Evolutionary conservation across 768 basidiomycete genomes (phyloP).

Genomic region (Leccinum disarticulatum): DNA sequence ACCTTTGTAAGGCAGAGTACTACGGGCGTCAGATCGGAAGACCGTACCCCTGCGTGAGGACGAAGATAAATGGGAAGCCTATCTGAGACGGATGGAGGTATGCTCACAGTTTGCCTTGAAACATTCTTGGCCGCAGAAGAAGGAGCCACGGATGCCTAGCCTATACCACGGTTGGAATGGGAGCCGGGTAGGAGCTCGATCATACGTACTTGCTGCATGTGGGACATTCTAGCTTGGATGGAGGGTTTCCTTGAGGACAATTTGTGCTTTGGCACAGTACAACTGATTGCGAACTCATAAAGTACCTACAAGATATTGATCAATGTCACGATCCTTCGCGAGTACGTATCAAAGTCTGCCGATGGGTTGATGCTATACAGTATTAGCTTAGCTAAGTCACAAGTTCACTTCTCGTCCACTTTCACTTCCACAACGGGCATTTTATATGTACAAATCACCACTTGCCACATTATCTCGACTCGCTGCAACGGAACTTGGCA

Average conservation of each 20-base stretch:
- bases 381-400: neutral
- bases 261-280: slow-evolving; percentile 64
- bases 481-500: neutral
- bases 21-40: neutral
- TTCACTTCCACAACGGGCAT: neutral
- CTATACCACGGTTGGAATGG: slow-evolving; percentile 38
- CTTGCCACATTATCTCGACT: neutral
- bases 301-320: neutral
- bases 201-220: slow-evolving; percentile 82
- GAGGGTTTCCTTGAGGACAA: slow-evolving; percentile 81
- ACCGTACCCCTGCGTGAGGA: slow-evolving; percentile 26
- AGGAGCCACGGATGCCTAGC: slow-evolving; percentile 78
- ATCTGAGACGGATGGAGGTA: neutral
- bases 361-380: neutral
- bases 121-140: slow-evolving; percentile 94
- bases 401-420: neutral
- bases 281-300: slow-evolving; percentile 38
- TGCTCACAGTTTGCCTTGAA: slow-evolving; percentile 92
- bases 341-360: neutral
- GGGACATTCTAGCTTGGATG: slow-evolving; percentile 87
- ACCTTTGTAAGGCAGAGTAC: neutral
- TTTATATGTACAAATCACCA: neutral
- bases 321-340: neutral
- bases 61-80: neutral
- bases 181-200: neutral